These are phyloP conservation scores for Magnolia officinalis DNA, from an alignment of 164 flowering plant genomes.

Conservation along the genomic window DNA sequence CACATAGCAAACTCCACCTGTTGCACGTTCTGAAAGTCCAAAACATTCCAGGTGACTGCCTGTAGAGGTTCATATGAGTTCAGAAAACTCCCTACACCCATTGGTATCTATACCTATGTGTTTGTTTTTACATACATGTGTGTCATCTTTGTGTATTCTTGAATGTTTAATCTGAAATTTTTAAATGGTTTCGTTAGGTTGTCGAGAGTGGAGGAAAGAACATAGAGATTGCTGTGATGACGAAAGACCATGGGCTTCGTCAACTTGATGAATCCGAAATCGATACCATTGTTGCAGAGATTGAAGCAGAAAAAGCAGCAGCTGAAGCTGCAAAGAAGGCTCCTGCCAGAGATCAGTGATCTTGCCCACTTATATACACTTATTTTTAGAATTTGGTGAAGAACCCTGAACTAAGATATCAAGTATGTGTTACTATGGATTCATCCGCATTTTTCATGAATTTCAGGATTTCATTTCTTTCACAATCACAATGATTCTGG, in stretches of 20 bases:
- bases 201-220: constrained; percentile 99
- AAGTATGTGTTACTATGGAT: background rate
- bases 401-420: background rate
- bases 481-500: background rate
- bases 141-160: too few relatives aligned
- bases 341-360: constrained; percentile 63
- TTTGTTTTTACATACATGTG: too few relatives aligned
- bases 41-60: too few relatives aligned
- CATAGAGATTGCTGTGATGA: constrained; percentile 95
- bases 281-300: constrained; percentile 90
- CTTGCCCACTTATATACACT: background rate
- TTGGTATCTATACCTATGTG: too few relatives aligned
- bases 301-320: constrained; percentile 95
- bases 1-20: too few relatives aligned
- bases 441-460: background rate
- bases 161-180: too few relatives aligned
- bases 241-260: constrained; percentile 69
- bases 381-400: background rate
- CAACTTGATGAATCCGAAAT: constrained; percentile 97
- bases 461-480: background rate
- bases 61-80: too few relatives aligned
- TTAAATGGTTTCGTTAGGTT: constrained; percentile 40
- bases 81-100: too few relatives aligned
- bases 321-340: constrained; percentile 97
- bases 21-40: too few relatives aligned